These are phyloP conservation scores for Metschnikowia chrysomelidarum DNA, from an alignment of 805 yeast species.

Conservation along the genomic window DNA sequence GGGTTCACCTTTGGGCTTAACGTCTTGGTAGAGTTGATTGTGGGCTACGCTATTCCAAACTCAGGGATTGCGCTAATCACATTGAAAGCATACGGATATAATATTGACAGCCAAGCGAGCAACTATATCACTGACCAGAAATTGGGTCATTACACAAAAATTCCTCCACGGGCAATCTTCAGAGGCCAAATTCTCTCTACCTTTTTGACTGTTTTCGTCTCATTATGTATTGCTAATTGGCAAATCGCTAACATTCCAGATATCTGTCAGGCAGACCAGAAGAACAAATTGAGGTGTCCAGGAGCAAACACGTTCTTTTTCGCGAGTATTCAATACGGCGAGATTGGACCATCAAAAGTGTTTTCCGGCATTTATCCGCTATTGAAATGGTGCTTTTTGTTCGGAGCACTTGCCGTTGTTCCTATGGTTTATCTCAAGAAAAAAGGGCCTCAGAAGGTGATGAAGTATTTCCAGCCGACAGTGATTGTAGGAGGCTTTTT, in stretches of 20 bases:
- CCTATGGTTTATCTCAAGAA: slow-evolving; percentile 38
- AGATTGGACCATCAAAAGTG: slow-evolving; percentile 57
- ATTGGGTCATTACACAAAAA: slow-evolving; percentile 26
- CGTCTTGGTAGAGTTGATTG: slow-evolving; percentile 61
- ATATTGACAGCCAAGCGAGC: slow-evolving; percentile 64
- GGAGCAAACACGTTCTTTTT: slow-evolving; percentile 50
- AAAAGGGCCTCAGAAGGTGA: slow-evolving; percentile 31
- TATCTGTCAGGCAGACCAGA: slow-evolving; percentile 36
- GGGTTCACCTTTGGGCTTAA: slow-evolving; percentile 58
- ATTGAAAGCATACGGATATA: slow-evolving; percentile 51
- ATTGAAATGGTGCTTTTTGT: slow-evolving; percentile 56
- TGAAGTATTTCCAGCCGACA: slow-evolving; percentile 52
- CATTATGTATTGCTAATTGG: slow-evolving; percentile 40
- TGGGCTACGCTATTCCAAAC: slow-evolving; percentile 65
- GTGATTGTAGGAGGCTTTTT: slow-evolving; percentile 51
- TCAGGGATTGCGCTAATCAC: slow-evolving; percentile 62
- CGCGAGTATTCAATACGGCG: slow-evolving; percentile 55
- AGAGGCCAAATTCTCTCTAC: slow-evolving; percentile 42
- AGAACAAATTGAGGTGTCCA: slow-evolving; percentile 38
- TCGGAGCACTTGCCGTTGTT: slow-evolving; percentile 45
- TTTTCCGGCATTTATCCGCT: slow-evolving; percentile 55
- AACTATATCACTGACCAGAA: slow-evolving; percentile 40
- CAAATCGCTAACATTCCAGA: slow-evolving; percentile 36
- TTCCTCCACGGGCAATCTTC: slow-evolving; percentile 27
- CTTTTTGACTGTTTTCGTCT: slow-evolving; percentile 31